Base-by-base conservation (phyloP, 257 asterid genomes). In the Salvia miltiorrhiza region DNA sequence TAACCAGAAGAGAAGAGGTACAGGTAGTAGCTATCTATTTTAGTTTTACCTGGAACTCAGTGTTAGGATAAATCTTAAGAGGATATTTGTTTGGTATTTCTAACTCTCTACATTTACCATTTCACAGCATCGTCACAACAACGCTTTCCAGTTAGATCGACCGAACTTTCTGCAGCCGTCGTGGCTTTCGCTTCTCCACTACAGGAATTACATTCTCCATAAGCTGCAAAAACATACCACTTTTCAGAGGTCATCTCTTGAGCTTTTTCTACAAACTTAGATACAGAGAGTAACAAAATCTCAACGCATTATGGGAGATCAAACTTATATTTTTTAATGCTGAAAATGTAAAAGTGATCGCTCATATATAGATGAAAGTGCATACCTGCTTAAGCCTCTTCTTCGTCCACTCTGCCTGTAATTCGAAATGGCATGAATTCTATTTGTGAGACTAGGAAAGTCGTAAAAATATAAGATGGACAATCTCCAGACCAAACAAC, bases 181-280 rank as follows among this genome's bases (percentile, higher is more conserved):
- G 65, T 5, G 90, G 93, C 75, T 67, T 86, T 73, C 82, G 86
- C 81, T 79, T 88, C 83, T 88, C 95, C 73, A 74, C 84, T 55
- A 90, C 82, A 24, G 98, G 96, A 67, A 92, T 86, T 72, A 92
- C 86, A 37, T 86, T 86, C 85, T 88, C 91, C 85, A 86, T 83
- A 49, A 92, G 85, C 98, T 92, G 88, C 78, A 77, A 6, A 32
- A 67, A 58, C 19, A 50, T 41, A 60, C 37, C 47, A 59, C 9
- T 59, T 9, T 30, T 58, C 47, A 12, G 28, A 37, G n/a, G n/a
- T n/a, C n/a, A n/a, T n/a, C 10, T 10, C 12, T 3, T 39, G 4
- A 61, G 39, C 23, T 65, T 55, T 73, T 41, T 33, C 35, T 50
- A 30, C 44, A 13, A 54, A 9, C 24, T 41, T 6, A 17, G 3